A percentile compares a stretch with the other conserved stretches of the same genome.
These are phyloP conservation scores for Herpotrichia juniperi DNA, from an alignment of 2,329 filamentous ascomycete species.

Conservation along the genomic window DNA sequence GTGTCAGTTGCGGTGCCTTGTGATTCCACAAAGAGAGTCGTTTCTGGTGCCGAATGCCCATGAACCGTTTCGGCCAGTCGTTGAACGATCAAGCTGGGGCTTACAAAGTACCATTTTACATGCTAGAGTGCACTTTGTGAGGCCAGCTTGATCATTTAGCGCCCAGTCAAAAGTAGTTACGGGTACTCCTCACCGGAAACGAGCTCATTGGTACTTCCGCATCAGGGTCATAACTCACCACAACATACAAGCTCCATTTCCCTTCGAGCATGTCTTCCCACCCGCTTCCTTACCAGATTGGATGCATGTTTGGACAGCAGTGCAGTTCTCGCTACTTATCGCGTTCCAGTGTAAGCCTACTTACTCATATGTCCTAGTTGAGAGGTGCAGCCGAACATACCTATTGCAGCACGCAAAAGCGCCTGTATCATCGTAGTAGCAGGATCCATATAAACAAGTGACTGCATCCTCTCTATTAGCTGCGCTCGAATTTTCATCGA, in stretches of 20 bases:
- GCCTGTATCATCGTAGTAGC: not conserved
- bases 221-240: constrained; percentile 1
- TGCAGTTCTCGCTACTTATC: not conserved
- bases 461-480: not conserved
- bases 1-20: not conserved
- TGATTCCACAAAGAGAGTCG: too few relatives aligned
- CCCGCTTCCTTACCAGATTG: not conserved
- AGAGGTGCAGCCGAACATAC: not conserved
- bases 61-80: too few relatives aligned
- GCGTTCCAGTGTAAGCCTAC: not conserved
- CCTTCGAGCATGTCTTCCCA: not conserved
- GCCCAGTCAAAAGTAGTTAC: too few relatives aligned
- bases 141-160: too few relatives aligned
- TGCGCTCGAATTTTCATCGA: not conserved
- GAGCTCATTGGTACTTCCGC: too few relatives aligned
- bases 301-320: not conserved
- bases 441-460: not conserved
- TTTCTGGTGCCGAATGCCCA: too few relatives aligned
- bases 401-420: not conserved
- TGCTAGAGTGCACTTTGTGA: too few relatives aligned
- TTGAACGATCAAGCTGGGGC: too few relatives aligned
- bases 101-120: too few relatives aligned
- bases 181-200: too few relatives aligned
- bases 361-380: not conserved
- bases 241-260: not conserved